Conservation (phyloP, 2,329 filamentous ascomycete genomes). For the Aspergillus brunneoviolaceus region DNA sequence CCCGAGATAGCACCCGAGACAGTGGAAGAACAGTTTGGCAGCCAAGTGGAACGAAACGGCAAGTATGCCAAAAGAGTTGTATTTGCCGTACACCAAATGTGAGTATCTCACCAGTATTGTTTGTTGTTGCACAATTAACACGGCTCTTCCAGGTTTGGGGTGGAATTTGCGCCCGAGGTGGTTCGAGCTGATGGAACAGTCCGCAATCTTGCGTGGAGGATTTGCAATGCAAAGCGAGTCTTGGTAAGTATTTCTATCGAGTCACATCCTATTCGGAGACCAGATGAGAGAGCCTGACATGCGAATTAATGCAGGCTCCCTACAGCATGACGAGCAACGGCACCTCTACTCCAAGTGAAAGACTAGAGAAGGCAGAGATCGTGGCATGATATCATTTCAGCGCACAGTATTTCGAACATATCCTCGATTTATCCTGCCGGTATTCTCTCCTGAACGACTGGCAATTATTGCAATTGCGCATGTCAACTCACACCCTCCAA, state of each 20-base stretch:
- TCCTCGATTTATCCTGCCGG: no score
- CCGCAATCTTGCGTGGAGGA: slow-evolving; percentile 85
- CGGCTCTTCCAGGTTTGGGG: slow-evolving; percentile 63
- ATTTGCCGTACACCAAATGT: slow-evolving; percentile 94
- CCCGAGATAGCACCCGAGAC: slow-evolving; percentile 83
- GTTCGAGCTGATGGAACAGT: slow-evolving; percentile 91
- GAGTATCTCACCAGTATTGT: slow-evolving; percentile 25
- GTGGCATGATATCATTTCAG: background rate
- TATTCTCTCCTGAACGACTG: no score
- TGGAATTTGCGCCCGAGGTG: slow-evolving; percentile 90
- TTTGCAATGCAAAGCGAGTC: slow-evolving; percentile 94
- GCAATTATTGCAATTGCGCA: background rate
- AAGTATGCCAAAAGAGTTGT: slow-evolving; percentile 90
- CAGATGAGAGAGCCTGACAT: background rate
- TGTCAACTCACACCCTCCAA: background rate
- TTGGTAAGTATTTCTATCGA: slow-evolving; percentile 60
- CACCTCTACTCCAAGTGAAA: slow-evolving; percentile 57
- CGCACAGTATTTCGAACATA: background rate
- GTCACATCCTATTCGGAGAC: background rate
- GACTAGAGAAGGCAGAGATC: slow-evolving; percentile 24
- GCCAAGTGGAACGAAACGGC: slow-evolving; percentile 77
- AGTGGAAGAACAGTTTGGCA: slow-evolving; percentile 79
- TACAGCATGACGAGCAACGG: slow-evolving; percentile 69
- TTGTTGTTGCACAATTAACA: slow-evolving; percentile 1
- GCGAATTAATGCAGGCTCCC: slow-evolving; percentile 55